Evolutionary conservation across 306 rosid genomes (phyloP).

Genomic region (Vicia sativa): DNA sequence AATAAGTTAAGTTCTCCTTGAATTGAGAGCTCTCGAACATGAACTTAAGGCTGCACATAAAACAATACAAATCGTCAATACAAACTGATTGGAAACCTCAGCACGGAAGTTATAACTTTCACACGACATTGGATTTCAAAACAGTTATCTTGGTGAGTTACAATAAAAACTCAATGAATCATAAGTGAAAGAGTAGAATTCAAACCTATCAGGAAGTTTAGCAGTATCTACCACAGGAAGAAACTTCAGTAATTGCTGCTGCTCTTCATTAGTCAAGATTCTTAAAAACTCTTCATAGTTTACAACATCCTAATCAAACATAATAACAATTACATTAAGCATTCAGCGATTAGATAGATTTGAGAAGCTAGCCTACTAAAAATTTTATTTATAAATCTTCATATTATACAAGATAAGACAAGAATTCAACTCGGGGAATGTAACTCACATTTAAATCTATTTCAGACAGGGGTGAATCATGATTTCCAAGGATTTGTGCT

Average conservation of each 20-base stretch:
- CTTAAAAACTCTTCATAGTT: slow-evolving; percentile 76
- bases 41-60: slow-evolving; percentile 71
- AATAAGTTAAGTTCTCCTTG: slow-evolving; percentile 76
- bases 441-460: slow-evolving; percentile 80
- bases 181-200: slow-evolving; percentile 28
- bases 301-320: slow-evolving; percentile 66
- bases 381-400: slow-evolving; percentile 16
- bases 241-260: slow-evolving; percentile 73
- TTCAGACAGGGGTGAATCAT: slow-evolving; percentile 67
- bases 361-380: neutral
- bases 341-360: slow-evolving; percentile 29
- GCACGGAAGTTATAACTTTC: too few species aligned
- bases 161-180: too few species aligned
- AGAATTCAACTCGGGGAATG: slow-evolving; percentile 19
- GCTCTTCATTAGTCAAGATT: slow-evolving; percentile 87
- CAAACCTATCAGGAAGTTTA: slow-evolving; percentile 80
- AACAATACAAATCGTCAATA: slow-evolving; percentile 37
- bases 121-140: too few species aligned
- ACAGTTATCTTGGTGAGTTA: too few species aligned
- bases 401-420: slow-evolving; percentile 9
- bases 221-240: slow-evolving; percentile 76
- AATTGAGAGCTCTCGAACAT: slow-evolving; percentile 80
- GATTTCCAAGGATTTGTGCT: slow-evolving; percentile 70
- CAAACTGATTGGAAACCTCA: too few species aligned
- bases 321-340: slow-evolving; percentile 39